Base-by-base conservation (phyloP, 2,329 filamentous ascomycete species). In the Pseudogymnoascus sp. region DNA sequence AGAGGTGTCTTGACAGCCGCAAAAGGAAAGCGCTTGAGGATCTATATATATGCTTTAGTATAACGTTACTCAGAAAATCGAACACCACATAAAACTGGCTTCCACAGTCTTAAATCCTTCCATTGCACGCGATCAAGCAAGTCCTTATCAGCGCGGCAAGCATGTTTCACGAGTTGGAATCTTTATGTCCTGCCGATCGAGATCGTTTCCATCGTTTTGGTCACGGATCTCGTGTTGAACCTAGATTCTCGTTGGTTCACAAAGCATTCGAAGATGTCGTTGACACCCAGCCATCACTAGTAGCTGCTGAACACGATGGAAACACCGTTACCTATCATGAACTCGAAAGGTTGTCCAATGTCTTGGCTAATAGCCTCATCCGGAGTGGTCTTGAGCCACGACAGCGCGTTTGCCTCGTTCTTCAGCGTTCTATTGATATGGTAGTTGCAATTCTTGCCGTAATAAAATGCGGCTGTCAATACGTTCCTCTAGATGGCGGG, bases 401-500 rank as follows among this genome's bases (percentile, higher is more conserved):
- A 5, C 79, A 83, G 67, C 75, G 80, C 39, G 76, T 85, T 5
- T 81, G 80, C n/a, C 75, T 85, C 25, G 78, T 85, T n/a, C 79
- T 81, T 64, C 80, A 80, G 65, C 77, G 83, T 13, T 80, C 82
- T 41, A 73, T 83, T 60, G 81, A 83, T 67, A 84, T 86, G 81
- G 73, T 85, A 6, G 77, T 84, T 61, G 83, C 80, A 19, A 84
- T 85, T 60, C 75, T 83, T 63, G 83, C 82, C 1, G 76, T 85
- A 16, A 73, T 86, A 36, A 83, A 82, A 64, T 80, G 80, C 60
- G 83, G 83, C 19, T 83, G 80, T 13, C 83, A 86, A 67, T 86
- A 86, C 69, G 78, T 85, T 4, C 84, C 84, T 2, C 76, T 86
- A 1, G 84, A 87, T 66, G 83, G 83, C 37, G 80, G 80, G 5